Base-by-base conservation (phyloP, 805 yeast genomes). In the Candida broadrunensis region DNA sequence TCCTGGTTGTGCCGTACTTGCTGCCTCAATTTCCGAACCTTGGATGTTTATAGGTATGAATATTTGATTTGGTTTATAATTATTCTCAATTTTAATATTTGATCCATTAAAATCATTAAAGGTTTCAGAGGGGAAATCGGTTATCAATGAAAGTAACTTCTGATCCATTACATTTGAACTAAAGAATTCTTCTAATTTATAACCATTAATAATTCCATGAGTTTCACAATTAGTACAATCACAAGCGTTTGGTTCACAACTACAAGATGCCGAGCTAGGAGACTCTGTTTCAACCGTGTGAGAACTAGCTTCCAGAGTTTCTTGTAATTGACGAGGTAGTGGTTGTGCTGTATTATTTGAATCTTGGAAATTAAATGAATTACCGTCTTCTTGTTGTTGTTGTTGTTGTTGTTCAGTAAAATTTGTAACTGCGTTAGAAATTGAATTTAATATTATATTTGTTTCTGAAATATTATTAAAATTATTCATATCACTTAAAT, bases 161-260 rank as follows among this genome's bases (percentile, higher is more conserved):
- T 35, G 30, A 16, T 35, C 37, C 18, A 29, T 32, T n/a, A 15
- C 7, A 23, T 37, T 46, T 26, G 32, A 41, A 37, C 25, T 34
- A 33, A 66, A 67, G 21, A 62, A 46, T 18, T 70, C 73, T 41
- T 70, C 75, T 25, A 70, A 48, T 42, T 60, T 63, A 41, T 58
- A 49, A 2, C 75, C 75, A 40, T 70, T 60, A 27, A 70, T 65
- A n/a, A 66, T 70, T 1, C 74, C 72, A 45, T 70, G 75, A 1
- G 65, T 60, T 46, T 70, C 75, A 48, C 75, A 70, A 44, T 69
- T 70, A 9, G 61, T 41, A 47, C 75, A 70, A n/a, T 54, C 62
- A 46, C 71, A 65, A 7, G 47, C 41, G 20, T 55, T 55, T 4
- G 52, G 42, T 3, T 62, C 54, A 54, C 70, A 65, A 7, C 37